phyloP scores from a whole-genome alignment of 2,329 filamentous ascomycete genomes.

The Aspergillus cejpii region DNA sequence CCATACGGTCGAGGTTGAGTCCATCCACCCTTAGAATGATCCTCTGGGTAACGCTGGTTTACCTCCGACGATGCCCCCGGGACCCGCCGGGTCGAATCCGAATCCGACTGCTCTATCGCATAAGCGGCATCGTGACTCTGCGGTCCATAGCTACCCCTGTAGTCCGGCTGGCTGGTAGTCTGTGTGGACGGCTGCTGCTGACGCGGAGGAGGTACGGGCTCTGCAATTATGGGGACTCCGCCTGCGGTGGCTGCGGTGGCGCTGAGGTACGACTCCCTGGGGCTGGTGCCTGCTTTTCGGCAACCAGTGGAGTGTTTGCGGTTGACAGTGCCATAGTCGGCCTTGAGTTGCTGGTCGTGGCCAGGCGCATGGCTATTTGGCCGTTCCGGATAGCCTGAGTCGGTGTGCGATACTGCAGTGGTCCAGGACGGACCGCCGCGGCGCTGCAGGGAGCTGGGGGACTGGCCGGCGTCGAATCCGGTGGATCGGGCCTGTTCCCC shows the following conservation, averaged over 20 bases:
- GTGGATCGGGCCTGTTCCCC: constrained; percentile 23
- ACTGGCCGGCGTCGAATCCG: constrained; percentile 25
- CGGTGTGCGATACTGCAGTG: constrained; percentile 19
- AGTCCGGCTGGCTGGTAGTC: neutral
- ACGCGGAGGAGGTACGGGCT: constrained; percentile 19
- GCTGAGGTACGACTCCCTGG: constrained; percentile 8
- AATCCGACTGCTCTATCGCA: constrained; percentile 2
- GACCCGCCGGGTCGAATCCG: neutral
- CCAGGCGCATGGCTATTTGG: constrained; percentile 31
- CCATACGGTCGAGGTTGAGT: neutral
- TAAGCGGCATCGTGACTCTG: constrained; percentile 5
- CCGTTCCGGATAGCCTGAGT: constrained; percentile 31
- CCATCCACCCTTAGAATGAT: neutral
- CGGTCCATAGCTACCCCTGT: neutral
- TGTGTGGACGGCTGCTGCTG: neutral
- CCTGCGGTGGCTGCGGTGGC: constrained; percentile 2
- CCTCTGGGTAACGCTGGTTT: neutral
- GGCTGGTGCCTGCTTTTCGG: constrained; percentile 26
- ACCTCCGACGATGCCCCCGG: constrained; percentile 2
- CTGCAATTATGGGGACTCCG: constrained; percentile 23
- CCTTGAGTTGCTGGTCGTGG: constrained; percentile 20
- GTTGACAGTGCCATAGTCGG: constrained; percentile 24
- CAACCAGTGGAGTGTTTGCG: constrained; percentile 39
- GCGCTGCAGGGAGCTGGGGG: constrained; percentile 25
- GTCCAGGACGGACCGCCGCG: constrained; percentile 22